Evolutionary conservation across 371 early-diverging fungal genomes (phyloP).

Genomic region (Syncephalastrum monosporum): DNA sequence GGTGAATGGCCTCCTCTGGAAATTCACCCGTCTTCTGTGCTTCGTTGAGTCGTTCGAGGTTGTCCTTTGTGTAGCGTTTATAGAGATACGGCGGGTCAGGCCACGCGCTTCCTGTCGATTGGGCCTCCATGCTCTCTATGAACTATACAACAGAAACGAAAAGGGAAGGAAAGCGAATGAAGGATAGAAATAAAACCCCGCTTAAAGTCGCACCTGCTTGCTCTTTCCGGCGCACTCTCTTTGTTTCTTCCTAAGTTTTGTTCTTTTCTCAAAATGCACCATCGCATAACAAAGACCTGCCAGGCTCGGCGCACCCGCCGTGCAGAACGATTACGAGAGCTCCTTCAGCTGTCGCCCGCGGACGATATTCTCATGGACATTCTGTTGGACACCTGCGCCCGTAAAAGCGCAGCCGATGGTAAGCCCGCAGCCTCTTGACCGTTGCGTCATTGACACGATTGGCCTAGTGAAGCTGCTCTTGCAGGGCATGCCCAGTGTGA

Average conservation of each 20-base stretch:
- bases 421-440: not conserved
- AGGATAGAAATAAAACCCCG: conserved; percentile 1
- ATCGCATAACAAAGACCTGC: conserved; percentile 32
- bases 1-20: conserved; percentile 25
- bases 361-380: conserved; percentile 33
- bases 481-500: conserved; percentile 26
- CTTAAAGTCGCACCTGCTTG: not conserved
- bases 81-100: conserved; percentile 72
- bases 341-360: conserved; percentile 29
- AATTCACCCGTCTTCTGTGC: conserved; percentile 22
- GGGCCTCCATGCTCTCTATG: conserved; percentile 18
- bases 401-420: conserved; percentile 36
- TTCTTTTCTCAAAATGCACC: conserved; percentile 9
- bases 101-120: conserved; percentile 51
- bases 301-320: conserved; percentile 24
- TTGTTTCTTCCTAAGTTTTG: too few relatives aligned
- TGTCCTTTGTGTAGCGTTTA: conserved; percentile 63
- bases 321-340: conserved; percentile 27
- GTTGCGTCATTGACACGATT: not conserved
- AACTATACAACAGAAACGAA: too few relatives aligned
- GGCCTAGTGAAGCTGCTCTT: conserved; percentile 30
- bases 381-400: conserved; percentile 38
- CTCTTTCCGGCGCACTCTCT: too few relatives aligned
- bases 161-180: not conserved
- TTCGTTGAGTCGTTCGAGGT: conserved; percentile 44